Evolutionary conservation across 2,329 filamentous ascomycete species (phyloP).

Genomic region (Cladorrhinum sp.): DNA sequence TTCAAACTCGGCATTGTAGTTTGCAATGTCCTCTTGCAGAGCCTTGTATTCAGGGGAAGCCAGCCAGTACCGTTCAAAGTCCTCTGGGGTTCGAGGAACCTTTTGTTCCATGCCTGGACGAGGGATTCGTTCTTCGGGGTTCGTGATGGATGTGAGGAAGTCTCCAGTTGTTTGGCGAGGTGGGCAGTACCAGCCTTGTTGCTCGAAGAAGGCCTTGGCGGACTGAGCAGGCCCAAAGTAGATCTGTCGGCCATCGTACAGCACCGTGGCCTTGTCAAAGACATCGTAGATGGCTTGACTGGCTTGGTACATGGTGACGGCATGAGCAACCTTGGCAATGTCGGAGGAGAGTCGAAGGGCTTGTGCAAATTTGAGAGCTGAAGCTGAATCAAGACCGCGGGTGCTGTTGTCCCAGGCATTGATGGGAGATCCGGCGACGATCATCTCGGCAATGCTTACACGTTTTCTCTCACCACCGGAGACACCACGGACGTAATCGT

Average conservation of each 20-base stretch:
- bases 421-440: conserved; percentile 20
- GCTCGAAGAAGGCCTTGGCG: conserved; percentile 59
- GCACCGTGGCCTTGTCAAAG: conserved; percentile 72
- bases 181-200: conserved; percentile 57
- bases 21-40: conserved; percentile 19
- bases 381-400: conserved; percentile 69
- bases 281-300: conserved; percentile 23
- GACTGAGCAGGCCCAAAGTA: conserved; percentile 63
- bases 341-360: conserved; percentile 64
- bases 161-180: conserved; percentile 62
- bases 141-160: conserved; percentile 66
- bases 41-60: conserved; percentile 20
- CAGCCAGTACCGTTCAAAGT: conserved; percentile 52
- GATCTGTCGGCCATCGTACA: conserved; percentile 76
- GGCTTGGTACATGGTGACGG: conserved; percentile 62
- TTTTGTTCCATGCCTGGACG: conserved; percentile 53
- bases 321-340: conserved; percentile 67
- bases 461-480: conserved; percentile 73
- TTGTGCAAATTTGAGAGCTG: conserved; percentile 70
- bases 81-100: conserved; percentile 53
- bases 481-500: conserved; percentile 70
- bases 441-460: conserved; percentile 75
- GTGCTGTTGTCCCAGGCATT: conserved; percentile 43
- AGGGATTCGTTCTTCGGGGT: conserved; percentile 62
- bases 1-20: conserved; percentile 18